A percentile compares a stretch with the other conserved stretches of the same genome.
These are phyloP conservation scores for Clavariopsis aquatica DNA, from an alignment of 495 filamentous ascomycete genomes.

Conservation along the genomic window DNA sequence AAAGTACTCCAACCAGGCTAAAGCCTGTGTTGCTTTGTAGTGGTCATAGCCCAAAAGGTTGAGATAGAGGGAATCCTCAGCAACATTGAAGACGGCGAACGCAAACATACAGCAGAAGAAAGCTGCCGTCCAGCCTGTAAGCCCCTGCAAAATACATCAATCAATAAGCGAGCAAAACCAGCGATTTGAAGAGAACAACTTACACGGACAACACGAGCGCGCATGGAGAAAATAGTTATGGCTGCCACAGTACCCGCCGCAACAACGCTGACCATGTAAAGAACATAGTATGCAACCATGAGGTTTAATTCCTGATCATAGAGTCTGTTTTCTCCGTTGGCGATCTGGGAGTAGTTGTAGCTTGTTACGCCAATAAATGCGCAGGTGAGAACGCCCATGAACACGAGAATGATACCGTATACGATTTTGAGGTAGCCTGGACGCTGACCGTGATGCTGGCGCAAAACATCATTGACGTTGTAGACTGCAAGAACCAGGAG, in stretches of 20 bases:
- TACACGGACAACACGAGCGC: slow-evolving; percentile 7
- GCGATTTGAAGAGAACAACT: neutral
- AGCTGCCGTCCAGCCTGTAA: slow-evolving; percentile 2
- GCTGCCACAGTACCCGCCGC: neutral
- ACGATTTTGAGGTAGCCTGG: slow-evolving; percentile 4
- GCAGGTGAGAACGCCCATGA: slow-evolving; percentile 20
- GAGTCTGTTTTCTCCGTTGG: neutral
- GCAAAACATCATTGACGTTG: slow-evolving; percentile 14
- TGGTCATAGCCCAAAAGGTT: neutral
- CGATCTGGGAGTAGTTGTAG: neutral
- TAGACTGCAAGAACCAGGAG: slow-evolving; percentile 21
- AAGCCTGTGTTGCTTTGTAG: neutral
- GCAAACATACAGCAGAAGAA: slow-evolving; percentile 21
- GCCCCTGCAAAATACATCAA: slow-evolving; percentile 7
- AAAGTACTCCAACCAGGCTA: neutral
- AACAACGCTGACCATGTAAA: slow-evolving; percentile 3
- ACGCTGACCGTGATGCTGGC: neutral
- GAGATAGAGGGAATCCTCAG: neutral
- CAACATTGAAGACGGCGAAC: slow-evolving; percentile 14
- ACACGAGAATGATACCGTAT: slow-evolving; percentile 6
- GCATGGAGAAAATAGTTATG: slow-evolving; percentile 9
- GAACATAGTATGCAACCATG: neutral
- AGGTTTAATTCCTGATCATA: neutral
- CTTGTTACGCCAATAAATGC: neutral
- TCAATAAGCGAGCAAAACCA: neutral